These are phyloP conservation scores for Fusarium nodosum DNA, from an alignment of 2,329 filamentous ascomycete species.

Conservation along the genomic window DNA sequence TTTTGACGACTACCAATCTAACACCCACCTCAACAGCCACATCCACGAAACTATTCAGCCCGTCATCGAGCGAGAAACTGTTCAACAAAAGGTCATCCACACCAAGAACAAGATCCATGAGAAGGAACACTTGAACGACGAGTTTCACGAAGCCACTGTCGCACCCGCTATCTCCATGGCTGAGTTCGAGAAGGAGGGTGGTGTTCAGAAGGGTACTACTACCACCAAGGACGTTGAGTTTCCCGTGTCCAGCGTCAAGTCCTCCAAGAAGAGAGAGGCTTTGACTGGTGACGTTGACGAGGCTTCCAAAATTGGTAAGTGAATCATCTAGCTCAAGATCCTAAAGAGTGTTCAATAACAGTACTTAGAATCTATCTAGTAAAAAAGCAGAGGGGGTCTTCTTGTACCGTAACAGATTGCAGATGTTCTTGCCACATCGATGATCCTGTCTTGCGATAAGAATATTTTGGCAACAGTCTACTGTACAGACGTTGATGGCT, in stretches of 20 bases:
- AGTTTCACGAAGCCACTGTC: conserved; percentile 25
- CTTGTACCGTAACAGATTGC: conserved; percentile 14
- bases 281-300: not conserved
- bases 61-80: conserved; percentile 35
- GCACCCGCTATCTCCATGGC: conserved; percentile 18
- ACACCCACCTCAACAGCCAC: not conserved
- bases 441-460: not conserved
- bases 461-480: not conserved
- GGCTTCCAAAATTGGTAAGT: conserved; percentile 9
- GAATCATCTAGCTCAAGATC: accelerated
- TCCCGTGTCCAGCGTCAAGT: conserved; percentile 1
- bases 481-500: not conserved
- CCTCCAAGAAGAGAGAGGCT: conserved; percentile 15
- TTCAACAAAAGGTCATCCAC: conserved; percentile 36
- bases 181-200: conserved; percentile 21
- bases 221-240: conserved; percentile 21
- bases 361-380: conserved; percentile 27
- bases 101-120: conserved; percentile 31
- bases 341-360: conserved; percentile 2
- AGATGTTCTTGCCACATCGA: conserved; percentile 14
- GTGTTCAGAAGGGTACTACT: not conserved
- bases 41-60: conserved; percentile 36
- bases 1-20: accelerated
- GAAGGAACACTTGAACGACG: conserved; percentile 29
- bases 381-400: conserved; percentile 12